Evolutionary conservation across 2,329 filamentous ascomycete species (phyloP), one percentile per base, ranked within the genome.

Genomic region (Fonsecaea erecta): DNA sequence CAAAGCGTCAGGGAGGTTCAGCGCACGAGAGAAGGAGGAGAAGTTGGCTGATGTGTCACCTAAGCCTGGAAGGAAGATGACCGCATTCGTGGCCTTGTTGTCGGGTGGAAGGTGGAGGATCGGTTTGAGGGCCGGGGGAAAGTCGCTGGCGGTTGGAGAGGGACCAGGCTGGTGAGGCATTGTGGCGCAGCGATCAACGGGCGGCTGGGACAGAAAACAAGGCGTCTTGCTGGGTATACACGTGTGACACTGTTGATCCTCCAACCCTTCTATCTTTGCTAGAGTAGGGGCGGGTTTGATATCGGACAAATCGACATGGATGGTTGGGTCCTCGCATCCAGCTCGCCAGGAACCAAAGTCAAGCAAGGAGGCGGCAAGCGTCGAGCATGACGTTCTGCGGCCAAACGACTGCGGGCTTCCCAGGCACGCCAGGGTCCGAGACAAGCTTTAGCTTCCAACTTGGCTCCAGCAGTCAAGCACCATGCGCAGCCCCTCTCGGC

Each of bases 61-160:
- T 12, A 96, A 85, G 69, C 92, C 92, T 77, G 96, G 93, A 64
- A 96, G 86, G 58, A 96, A 85, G 74, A 96, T 79, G 67, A 96
- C 86, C 71, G 96, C 83, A 34, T 70, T 70, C 60, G 65, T 68
- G n/a, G 66, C 60, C 70, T 83, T 79, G 52, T 84, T 75, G 57
- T 80, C 57, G 70, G 76, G 67, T 71, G 76, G 70, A 58, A 76
- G 67, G 72, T 77, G 77, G 74, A 82, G 74, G 43, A 76, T 76
- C 52, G 80, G 69, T 32, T 75, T 77, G 55, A 80, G 72, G 43
- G 72, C 64, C 14, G 78, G 64, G 12, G 83, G 80, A 68, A 86
- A 84, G 73, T 85, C 81, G 60, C 7, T 35, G n/a, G 57, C 30
- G n/a, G 43, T 24, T 48, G 43, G 57, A 37, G 28, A 32, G 57